A percentile compares a stretch with the other conserved stretches of the same genome.
Evolutionary conservation across 345 rosid species (phyloP).

Genomic region (rapeseed (Brassica napus)): DNA sequence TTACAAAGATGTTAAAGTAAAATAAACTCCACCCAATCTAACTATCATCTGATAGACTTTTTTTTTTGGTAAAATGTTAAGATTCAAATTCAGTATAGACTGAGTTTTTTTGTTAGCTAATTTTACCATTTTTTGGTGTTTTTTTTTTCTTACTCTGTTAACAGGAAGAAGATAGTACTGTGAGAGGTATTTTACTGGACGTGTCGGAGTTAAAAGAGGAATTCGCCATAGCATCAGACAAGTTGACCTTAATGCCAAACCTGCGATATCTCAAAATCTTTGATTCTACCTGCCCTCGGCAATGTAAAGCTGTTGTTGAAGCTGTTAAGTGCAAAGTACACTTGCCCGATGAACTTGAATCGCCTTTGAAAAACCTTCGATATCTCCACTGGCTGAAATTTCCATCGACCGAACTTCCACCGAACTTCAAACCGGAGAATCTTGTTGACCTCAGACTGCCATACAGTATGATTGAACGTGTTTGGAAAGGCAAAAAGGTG

Average conservation of each 20-base stretch:
- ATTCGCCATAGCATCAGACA: not conserved
- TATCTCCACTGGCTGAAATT: constrained; percentile 28
- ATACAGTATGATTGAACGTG: constrained; percentile 4
- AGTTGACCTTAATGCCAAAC: not conserved
- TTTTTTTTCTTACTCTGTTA: not conserved
- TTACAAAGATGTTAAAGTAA: too few relatives aligned
- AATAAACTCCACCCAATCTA: too few relatives aligned
- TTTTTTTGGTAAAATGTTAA: too few relatives aligned
- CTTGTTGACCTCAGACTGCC: constrained; percentile 28
- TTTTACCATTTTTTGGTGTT: too few relatives aligned
- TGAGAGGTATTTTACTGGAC: constrained; percentile 9
- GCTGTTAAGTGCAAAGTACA: not conserved
- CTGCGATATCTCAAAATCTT: constrained; percentile 34
- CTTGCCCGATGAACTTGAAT: constrained; percentile 6
- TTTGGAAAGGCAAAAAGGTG: constrained; percentile 24
- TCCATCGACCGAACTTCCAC: constrained; percentile 21
- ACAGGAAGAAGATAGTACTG: not conserved
- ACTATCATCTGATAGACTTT: too few relatives aligned
- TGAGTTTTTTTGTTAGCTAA: too few relatives aligned
- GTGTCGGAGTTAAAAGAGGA: not conserved
- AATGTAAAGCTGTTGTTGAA: not conserved
- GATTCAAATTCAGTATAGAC: too few relatives aligned
- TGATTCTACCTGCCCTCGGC: not conserved
- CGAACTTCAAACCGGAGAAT: not conserved
- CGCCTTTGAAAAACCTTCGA: constrained; percentile 14